Percentiles rank a stretch among this genome's conserved stretches.
Evolutionary conservation across 345 rosid species (phyloP).

Genomic region (Lumnitzera littorea): DNA sequence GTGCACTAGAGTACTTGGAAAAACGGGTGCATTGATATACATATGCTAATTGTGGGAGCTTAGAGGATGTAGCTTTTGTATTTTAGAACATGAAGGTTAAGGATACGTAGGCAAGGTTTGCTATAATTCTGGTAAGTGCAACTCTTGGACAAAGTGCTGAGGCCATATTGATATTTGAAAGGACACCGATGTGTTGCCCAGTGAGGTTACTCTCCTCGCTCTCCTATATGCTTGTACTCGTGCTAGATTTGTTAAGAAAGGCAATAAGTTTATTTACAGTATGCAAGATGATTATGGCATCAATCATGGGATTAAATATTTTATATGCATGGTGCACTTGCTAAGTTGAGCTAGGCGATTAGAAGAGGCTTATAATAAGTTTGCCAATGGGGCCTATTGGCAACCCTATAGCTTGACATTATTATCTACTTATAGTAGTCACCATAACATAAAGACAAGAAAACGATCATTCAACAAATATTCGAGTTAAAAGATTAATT

Average conservation of each 20-base stretch:
- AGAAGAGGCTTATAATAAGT: constrained; percentile 35
- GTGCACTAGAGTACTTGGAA: constrained; percentile 62
- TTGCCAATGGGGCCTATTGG: too few relatives aligned
- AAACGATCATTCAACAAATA: constrained; percentile 41
- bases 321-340: constrained; percentile 84
- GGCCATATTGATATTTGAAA: constrained; percentile 48
- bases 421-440: constrained; percentile 68
- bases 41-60: constrained; percentile 90
- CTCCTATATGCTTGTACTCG: constrained; percentile 77
- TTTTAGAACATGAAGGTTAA: constrained; percentile 47
- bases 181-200: constrained; percentile 36
- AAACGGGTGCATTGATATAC: constrained; percentile 75
- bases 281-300: constrained; percentile 43
- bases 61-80: constrained; percentile 46
- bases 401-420: too few relatives aligned
- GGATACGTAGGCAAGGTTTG: constrained; percentile 82
- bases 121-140: constrained; percentile 75
- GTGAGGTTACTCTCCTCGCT: constrained; percentile 69
- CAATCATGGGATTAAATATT: constrained; percentile 60
- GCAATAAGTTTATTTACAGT: constrained; percentile 36
- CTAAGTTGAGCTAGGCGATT: constrained; percentile 71
- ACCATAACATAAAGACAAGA: constrained; percentile 42
- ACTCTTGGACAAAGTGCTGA: constrained; percentile 57
- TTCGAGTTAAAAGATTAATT: constrained; percentile 45
- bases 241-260: constrained; percentile 59